phyloP scores from a whole-genome alignment of 805 yeast genomes.

The Komagataella populi region DNA sequence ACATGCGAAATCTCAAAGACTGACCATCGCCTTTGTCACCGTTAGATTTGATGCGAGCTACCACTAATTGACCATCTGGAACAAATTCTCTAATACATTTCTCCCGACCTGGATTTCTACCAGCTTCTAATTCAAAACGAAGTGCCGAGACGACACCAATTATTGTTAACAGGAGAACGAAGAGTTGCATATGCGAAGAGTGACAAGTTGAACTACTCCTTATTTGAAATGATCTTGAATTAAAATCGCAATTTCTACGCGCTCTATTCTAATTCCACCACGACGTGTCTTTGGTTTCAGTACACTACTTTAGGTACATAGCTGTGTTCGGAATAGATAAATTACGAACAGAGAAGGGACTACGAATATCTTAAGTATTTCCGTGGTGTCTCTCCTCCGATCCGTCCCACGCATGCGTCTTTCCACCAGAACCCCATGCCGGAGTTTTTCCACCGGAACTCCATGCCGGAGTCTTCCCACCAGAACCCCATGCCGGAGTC shows the following conservation, averaged over 20 bases:
- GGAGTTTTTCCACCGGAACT: conserved; percentile 12
- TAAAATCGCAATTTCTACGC: not conserved
- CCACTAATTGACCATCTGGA: conserved; percentile 73
- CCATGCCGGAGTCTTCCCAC: conserved; percentile 36
- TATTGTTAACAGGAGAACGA: not conserved
- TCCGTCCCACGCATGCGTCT: conserved; percentile 34
- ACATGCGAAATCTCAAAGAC: conserved; percentile 47
- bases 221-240: not conserved
- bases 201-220: not conserved
- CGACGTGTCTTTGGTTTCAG: not conserved
- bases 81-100: conserved; percentile 91
- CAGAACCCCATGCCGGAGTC: conserved; percentile 11
- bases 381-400: not conserved
- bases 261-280: not conserved
- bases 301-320: not conserved
- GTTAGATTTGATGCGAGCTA: conserved; percentile 61
- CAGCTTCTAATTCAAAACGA: conserved; percentile 19
- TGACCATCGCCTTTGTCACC: conserved; percentile 87
- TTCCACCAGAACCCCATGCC: conserved; percentile 19
- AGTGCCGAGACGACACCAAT: conserved; percentile 7
- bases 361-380: not conserved
- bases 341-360: too few relatives aligned
- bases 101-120: conserved; percentile 24
- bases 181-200: not conserved
- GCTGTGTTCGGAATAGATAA: too few relatives aligned